A percentile compares a stretch with the other conserved stretches of the same genome.
These are phyloP conservation scores for Rhamnella rubrinervis DNA, from an alignment of 331 rosid species.

Conservation along the genomic window DNA sequence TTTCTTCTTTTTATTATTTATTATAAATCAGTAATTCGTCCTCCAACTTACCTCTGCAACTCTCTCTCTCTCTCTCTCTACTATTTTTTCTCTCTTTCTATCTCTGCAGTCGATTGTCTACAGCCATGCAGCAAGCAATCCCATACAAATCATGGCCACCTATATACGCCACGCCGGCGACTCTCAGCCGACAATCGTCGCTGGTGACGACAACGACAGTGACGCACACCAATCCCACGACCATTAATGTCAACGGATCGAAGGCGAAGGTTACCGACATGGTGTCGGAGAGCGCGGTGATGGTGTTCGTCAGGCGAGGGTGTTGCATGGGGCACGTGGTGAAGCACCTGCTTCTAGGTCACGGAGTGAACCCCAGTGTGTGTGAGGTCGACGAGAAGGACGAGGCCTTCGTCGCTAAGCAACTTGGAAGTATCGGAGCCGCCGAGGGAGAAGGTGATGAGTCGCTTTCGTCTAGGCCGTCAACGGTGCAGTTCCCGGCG, in stretches of 20 bases:
- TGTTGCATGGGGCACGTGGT: slow-evolving; percentile 80
- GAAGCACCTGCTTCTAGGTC: slow-evolving; percentile 49
- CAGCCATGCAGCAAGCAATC: slow-evolving; percentile 62
- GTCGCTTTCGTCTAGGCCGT: slow-evolving; percentile 15
- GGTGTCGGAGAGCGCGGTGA: slow-evolving; percentile 58
- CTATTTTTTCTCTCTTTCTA: slow-evolving; percentile 11
- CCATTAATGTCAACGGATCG: not conserved
- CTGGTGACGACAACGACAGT: not conserved
- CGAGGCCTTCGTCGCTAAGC: slow-evolving; percentile 27
- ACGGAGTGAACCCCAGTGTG: slow-evolving; percentile 59
- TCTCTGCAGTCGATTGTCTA: not conserved
- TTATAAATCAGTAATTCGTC: too few species aligned
- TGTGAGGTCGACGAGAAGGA: slow-evolving; percentile 61
- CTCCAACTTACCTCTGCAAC: too few species aligned
- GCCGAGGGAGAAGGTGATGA: not conserved
- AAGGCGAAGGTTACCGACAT: slow-evolving; percentile 13
- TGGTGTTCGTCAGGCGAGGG: slow-evolving; percentile 49
- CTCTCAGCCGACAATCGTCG: slow-evolving; percentile 16
- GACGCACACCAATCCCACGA: not conserved
- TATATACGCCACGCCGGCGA: slow-evolving; percentile 21
- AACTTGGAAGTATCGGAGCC: slow-evolving; percentile 31
- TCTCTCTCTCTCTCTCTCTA: slow-evolving; percentile 4
- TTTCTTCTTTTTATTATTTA: not conserved
- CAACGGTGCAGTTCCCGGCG: slow-evolving; percentile 49
- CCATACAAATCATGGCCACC: slow-evolving; percentile 59